Percentiles rank a stretch among this genome's conserved stretches.
Evolutionary conservation across 2,329 filamentous ascomycete genomes (phyloP).

Genomic region (Microcyclospora pomicola): DNA sequence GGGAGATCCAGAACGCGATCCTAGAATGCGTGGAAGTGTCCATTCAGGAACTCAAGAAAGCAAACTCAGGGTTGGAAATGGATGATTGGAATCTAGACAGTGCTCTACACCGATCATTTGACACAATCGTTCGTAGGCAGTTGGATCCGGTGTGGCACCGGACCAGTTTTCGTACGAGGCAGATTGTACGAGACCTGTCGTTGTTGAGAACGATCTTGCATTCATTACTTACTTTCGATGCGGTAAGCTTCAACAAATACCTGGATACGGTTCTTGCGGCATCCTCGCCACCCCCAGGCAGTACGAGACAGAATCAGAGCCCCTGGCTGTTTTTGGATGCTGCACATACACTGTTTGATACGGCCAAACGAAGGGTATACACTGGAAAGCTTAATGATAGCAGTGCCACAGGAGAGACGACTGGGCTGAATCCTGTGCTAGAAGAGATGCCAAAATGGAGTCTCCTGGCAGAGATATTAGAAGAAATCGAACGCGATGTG

Average conservation of each 20-base stretch:
- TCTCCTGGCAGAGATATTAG: conserved; percentile 73
- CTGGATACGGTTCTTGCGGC: conserved; percentile 88
- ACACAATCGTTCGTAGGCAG: conserved; percentile 74
- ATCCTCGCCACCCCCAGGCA: conserved; percentile 75
- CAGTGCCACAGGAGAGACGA: conserved; percentile 35
- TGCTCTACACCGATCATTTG: conserved; percentile 83
- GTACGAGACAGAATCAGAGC: conserved; percentile 75
- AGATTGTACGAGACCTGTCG: conserved; percentile 81
- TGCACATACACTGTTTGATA: conserved; percentile 85
- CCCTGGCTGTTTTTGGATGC: conserved; percentile 95
- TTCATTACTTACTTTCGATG: conserved; percentile 69
- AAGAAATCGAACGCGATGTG: conserved; percentile 83
- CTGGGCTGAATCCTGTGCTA: conserved; percentile 63
- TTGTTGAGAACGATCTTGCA: conserved; percentile 73
- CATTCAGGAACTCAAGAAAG: conserved; percentile 84
- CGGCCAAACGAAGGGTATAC: conserved; percentile 78
- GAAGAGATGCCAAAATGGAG: conserved; percentile 95
- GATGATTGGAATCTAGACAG: conserved; percentile 95
- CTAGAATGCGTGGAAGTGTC: conserved; percentile 93
- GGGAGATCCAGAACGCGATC: conserved; percentile 81
- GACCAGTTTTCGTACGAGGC: conserved; percentile 84
- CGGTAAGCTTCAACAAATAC: conserved; percentile 82
- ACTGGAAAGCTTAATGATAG: conserved; percentile 53
- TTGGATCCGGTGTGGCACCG: conserved; percentile 95
- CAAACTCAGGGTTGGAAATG: conserved; percentile 81